Conservation (phyloP, 2,329 filamentous ascomycete genomes). For the Fusarium longipes region DNA sequence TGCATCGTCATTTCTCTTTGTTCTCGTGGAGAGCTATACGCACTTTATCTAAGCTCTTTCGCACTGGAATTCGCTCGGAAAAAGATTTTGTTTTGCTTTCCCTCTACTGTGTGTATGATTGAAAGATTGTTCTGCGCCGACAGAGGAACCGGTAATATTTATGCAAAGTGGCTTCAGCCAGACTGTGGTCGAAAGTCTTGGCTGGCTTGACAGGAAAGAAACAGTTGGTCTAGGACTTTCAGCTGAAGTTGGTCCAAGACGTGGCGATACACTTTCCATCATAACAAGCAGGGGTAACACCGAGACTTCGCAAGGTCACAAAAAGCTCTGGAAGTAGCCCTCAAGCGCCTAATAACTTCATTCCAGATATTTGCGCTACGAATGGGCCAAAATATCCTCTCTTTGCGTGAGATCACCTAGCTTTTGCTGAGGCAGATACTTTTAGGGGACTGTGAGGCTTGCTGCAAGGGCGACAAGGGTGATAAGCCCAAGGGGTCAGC, state of each 20-base stretch:
- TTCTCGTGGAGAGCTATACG: too few species aligned
- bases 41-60: too few species aligned
- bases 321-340: too few species aligned
- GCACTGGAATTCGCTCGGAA: too few species aligned
- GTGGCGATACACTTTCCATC: background rate
- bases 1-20: background rate
- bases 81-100: too few species aligned
- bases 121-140: background rate
- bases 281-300: background rate
- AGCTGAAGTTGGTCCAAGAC: background rate
- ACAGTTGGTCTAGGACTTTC: background rate
- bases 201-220: background rate
- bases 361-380: background rate
- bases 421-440: too few species aligned
- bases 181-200: background rate
- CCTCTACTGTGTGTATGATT: too few species aligned
- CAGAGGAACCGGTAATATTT: background rate
- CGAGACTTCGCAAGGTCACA: too few species aligned
- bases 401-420: background rate
- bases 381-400: background rate
- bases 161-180: background rate
- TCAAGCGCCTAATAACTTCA: too few species aligned
- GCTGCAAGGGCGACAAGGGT: background rate
- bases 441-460: background rate
- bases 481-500: background rate